A percentile compares a stretch with the other conserved stretches of the same genome.
phyloP scores from a whole-genome alignment of 2,329 filamentous ascomycete genomes.

The Fusarium brevicatenulatum region DNA sequence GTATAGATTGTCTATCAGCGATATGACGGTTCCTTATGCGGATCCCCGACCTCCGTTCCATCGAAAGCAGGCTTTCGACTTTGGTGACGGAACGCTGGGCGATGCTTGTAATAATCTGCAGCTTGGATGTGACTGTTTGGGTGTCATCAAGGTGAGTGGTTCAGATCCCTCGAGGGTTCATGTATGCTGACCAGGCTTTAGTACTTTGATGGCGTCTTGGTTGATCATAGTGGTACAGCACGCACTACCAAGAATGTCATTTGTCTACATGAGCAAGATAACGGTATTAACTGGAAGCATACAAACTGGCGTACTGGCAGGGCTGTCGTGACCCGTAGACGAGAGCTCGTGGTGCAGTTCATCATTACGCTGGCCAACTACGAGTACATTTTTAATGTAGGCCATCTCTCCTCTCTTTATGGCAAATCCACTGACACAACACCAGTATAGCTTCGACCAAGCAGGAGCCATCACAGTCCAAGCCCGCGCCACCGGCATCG shows the following conservation, averaged over 20 bases:
- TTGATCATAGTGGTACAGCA: constrained; percentile 40
- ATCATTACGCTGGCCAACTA: constrained; percentile 78
- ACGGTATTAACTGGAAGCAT: constrained; percentile 79
- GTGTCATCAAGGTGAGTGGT: constrained; percentile 60
- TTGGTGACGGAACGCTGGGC: constrained; percentile 73
- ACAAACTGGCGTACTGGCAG: constrained; percentile 72
- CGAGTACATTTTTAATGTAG: constrained; percentile 65
- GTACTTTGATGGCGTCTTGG: constrained; percentile 50
- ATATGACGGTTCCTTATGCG: constrained; percentile 76
- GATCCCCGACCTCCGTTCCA: constrained; percentile 71
- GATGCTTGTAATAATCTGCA: constrained; percentile 72
- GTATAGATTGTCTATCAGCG: constrained; percentile 72
- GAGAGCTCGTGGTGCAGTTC: constrained; percentile 73
- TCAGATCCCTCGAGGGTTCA: rapidly evolving
- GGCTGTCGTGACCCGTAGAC: constrained; percentile 67
- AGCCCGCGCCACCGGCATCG: constrained; percentile 72
- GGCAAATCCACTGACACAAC: no score
- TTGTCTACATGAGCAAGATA: constrained; percentile 77
- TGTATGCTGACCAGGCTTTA: background rate
- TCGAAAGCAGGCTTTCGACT: constrained; percentile 77
- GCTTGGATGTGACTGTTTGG: constrained; percentile 75
- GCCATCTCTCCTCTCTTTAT: no score
- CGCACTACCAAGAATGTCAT: constrained; percentile 64
- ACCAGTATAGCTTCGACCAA: constrained; percentile 67
- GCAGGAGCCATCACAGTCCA: constrained; percentile 70